Percentiles rank a stretch among this genome's conserved stretches.
phyloP scores from a whole-genome alignment of 345 rosid genomes.

The Aurinia saxatilis region DNA sequence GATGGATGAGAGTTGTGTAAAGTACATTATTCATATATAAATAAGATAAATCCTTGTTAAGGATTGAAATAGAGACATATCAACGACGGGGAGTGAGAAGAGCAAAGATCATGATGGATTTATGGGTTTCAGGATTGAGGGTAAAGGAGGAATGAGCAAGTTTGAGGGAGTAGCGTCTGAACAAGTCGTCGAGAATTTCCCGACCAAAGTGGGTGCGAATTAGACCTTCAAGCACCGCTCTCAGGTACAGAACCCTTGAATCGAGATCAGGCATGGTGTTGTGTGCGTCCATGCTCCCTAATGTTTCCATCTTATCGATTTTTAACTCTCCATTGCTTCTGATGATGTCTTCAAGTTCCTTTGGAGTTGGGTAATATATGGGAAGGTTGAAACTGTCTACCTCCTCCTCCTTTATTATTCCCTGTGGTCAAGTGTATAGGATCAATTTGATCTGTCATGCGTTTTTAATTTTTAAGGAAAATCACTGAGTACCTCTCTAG shows the following conservation, averaged over 20 bases:
- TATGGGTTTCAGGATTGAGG: conserved; percentile 15
- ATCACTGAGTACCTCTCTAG: conserved; percentile 25
- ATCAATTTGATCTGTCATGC: not conserved
- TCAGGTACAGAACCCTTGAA: conserved; percentile 20
- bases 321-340: not conserved
- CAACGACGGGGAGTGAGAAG: conserved; percentile 7
- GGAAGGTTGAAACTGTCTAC: conserved; percentile 28
- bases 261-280: conserved; percentile 21
- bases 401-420: conserved; percentile 14
- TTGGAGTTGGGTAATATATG: conserved; percentile 23
- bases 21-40: not conserved
- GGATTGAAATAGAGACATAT: not conserved
- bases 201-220: conserved; percentile 27
- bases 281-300: conserved; percentile 6
- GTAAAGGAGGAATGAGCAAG: conserved; percentile 19
- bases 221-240: conserved; percentile 21
- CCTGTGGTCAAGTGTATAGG: not conserved
- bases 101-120: conserved; percentile 24
- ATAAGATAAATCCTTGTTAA: not conserved
- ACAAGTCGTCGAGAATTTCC: conserved; percentile 21
- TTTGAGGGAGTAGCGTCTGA: conserved; percentile 20
- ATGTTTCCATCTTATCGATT: conserved; percentile 17
- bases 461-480: not conserved
- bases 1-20: conserved; percentile 3
- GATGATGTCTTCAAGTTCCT: conserved; percentile 21